Evolutionary conservation across 192 early-diverging fungal genomes (phyloP), one percentile per base, ranked within the genome.

Genomic region (Coemansia sp.): DNA sequence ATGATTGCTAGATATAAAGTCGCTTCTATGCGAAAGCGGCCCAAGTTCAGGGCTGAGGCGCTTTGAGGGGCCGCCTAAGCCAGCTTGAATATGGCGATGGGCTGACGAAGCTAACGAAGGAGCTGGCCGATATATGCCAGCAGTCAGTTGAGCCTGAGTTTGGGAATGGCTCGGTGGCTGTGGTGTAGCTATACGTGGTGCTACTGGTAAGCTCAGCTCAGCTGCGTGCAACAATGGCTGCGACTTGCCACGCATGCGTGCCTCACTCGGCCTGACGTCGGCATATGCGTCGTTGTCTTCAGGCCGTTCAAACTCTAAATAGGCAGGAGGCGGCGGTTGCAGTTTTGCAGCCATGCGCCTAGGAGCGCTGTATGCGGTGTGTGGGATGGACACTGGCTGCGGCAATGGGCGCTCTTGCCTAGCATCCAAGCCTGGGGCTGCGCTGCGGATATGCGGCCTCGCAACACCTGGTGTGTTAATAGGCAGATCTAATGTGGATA

Each of bases 11-110:
- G 78, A 44, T n/a, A 63, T 33, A 44, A 63, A 59, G 51, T 81
- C 78, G 67, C 74, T 73, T 51, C 69, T 70, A 63, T 70, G 67
- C 45, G 78, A 81, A 29, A 73, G 59, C 17, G 74, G 70, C 8
- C 69, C 56, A 5, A 41, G n/a, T 3, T 70, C 69, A 3, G 56
- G 67, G 10, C 66, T 63, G 4, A 36, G 40, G 19, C 66, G 72
- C 72, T 41, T 45, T 21, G 45, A 13, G 10, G 61, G 68, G 2
- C 17, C 53, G 31, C 53, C 54, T 34, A 57, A 16, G 16, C 31
- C 11, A 7, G 54, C 5, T 35, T 33, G 62, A 14, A 34, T 45
- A 17, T 35, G 34, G 24, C 62, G 51, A 40, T 56, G 50, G 41
- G 14, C 16, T 17, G 16, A 41, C 17, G 61, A 4, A 51, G 46